Conservation (phyloP, 805 yeast genomes). For the Candida silvicultrix region DNA sequence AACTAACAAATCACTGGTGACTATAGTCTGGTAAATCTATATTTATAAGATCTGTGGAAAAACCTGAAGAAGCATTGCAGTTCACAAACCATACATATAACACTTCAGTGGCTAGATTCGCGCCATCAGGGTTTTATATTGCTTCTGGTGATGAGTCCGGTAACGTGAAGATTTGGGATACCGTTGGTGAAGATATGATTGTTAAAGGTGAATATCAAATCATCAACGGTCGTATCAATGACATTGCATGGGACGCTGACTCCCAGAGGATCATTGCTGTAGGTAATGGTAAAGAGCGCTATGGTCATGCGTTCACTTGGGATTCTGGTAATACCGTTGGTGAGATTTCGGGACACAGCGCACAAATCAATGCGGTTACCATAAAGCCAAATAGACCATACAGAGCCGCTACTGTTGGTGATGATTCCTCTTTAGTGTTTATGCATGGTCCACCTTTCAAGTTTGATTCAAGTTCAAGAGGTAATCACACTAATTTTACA, state of each 20-base stretch:
- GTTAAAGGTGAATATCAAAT: conserved; percentile 79
- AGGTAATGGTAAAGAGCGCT: conserved; percentile 88
- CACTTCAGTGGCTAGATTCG: conserved; percentile 79
- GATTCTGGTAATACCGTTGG: conserved; percentile 98
- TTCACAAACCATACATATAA: conserved; percentile 64
- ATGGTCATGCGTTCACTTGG: conserved; percentile 88
- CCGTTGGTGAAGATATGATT: conserved; percentile 44
- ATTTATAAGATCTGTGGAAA: conserved; percentile 56
- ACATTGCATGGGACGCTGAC: conserved; percentile 90
- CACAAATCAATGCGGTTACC: conserved; percentile 75
- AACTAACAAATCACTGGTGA: not conserved
- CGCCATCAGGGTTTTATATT: conserved; percentile 85
- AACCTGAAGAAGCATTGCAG: conserved; percentile 50
- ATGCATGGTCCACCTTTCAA: conserved; percentile 93
- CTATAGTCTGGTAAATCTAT: conserved; percentile 62
- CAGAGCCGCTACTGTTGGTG: conserved; percentile 89
- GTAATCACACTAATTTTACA: conserved; percentile 70
- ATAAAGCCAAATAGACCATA: conserved; percentile 82
- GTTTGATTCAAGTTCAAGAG: conserved; percentile 66
- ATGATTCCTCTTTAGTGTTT: conserved; percentile 80
- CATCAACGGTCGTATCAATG: conserved; percentile 74
- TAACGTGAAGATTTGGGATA: conserved; percentile 83
- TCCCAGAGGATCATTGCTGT: conserved; percentile 83
- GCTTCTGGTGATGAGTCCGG: conserved; percentile 95
- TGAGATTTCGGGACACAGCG: conserved; percentile 89